Base-by-base conservation (phyloP, 1,139 yeast species). In the Suhomyces choctaworum region DNA sequence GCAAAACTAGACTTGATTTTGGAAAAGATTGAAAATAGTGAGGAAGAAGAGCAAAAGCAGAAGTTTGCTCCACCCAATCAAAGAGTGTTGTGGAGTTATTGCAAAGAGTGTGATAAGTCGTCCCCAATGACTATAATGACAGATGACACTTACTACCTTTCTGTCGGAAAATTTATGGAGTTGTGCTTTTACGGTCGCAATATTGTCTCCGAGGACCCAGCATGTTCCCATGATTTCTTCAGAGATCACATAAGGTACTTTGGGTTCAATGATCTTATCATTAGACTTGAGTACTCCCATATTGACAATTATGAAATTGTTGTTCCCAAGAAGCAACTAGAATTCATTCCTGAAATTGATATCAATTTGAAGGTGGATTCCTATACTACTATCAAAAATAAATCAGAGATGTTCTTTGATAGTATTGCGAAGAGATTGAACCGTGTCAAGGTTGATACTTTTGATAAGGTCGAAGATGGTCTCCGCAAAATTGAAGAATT, bases 151-250 rank as follows among this genome's bases (percentile, higher is more conserved):
- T 90, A 95, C 82, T 88, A 83, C 52, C 81, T 82, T 45, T 90
- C 97, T 0, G 80, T 94, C 56, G 98, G 98, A 0, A 94, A 92
- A 54, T 94, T 86, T 52, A 67, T 94, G 29, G 97, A 94, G 60
- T 64, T 90, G 17, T 70, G 84, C 25, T 90, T 89, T 54, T 89
- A 95, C 84, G 88, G 95, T 33, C 59, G 64, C 21, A 60, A 65
- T 38, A 66, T 70, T 56, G 59, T 70, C 49, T 61, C 78, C 52
- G 57, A 69, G 16, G 83, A 81, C 2, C 35, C 39, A 21, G 35
- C 40, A 3, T 94, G 98, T 57, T 59, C 69, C 1, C 97, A 92
- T 57, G 87, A 87, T 51, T 80, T 83, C 40, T 84, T 87, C 48
- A 76, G 80, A 32, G 86, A 82, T 44, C 96, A 89, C 55, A 78